phyloP scores from a whole-genome alignment of 805 yeast species.

The Yarrowia osloensis region DNA sequence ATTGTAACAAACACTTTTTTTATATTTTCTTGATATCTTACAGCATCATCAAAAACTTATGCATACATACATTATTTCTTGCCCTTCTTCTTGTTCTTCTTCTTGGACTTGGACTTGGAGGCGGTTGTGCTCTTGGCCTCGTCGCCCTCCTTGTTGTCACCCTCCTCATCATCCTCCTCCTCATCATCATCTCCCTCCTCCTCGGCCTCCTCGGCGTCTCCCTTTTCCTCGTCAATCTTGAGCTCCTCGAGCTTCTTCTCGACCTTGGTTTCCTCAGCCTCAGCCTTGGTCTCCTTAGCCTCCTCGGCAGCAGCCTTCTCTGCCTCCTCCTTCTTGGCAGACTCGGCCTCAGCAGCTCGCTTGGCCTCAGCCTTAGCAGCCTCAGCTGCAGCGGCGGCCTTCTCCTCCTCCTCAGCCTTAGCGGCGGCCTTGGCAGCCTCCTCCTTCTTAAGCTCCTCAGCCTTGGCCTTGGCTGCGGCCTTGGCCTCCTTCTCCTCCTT shows the following conservation, averaged over 20 bases:
- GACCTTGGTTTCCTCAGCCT: slow-evolving; percentile 6
- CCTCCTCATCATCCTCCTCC: not conserved
- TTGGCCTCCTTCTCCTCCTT: slow-evolving; percentile 10
- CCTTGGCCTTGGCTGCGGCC: slow-evolving; percentile 15
- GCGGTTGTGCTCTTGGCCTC: slow-evolving; percentile 18
- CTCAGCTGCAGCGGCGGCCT: slow-evolving; percentile 18
- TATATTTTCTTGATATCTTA: slow-evolving; percentile 2
- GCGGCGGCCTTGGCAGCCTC: not conserved
- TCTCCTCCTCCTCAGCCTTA: slow-evolving; percentile 12
- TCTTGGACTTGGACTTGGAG: slow-evolving; percentile 27
- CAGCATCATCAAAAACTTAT: slow-evolving; percentile 25
- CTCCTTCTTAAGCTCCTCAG: slow-evolving; percentile 18
- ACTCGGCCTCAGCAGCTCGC: slow-evolving; percentile 17
- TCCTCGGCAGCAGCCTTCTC: slow-evolving; percentile 12
- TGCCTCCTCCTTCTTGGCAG: slow-evolving; percentile 15
- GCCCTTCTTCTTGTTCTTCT: slow-evolving; percentile 30
- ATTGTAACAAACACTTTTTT: not conserved
- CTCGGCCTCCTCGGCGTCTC: not conserved
- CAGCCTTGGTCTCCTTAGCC: slow-evolving; percentile 17
- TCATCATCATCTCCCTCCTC: slow-evolving; percentile 5
- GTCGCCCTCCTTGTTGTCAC: not conserved
- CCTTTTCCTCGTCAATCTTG: slow-evolving; percentile 22
- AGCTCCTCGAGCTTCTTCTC: slow-evolving; percentile 21
- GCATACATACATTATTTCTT: slow-evolving; percentile 28
- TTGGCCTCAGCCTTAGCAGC: slow-evolving; percentile 13